Percentiles rank a stretch among this genome's conserved stretches.
These are phyloP conservation scores for Castanea sativa DNA, from an alignment of 306 rosid genomes.

Conservation along the genomic window DNA sequence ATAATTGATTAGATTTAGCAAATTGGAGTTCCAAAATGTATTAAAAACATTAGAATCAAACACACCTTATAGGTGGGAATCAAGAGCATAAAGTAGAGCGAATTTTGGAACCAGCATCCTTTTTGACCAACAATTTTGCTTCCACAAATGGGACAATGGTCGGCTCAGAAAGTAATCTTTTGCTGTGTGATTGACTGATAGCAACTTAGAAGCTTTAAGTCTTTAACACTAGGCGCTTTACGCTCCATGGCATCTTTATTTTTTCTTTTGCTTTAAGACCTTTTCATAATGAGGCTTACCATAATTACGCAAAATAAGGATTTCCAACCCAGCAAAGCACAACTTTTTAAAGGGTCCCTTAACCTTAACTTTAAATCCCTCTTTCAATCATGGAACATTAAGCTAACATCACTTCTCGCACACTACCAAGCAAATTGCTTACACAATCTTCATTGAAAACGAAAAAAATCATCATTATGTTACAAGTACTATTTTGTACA, in stretches of 20 bases:
- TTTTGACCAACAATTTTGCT: constrained; percentile 30
- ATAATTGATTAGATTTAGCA: neutral
- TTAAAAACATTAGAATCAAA: neutral
- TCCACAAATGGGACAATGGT: constrained; percentile 30
- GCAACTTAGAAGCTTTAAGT: constrained; percentile 1
- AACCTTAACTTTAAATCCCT: constrained; percentile 20
- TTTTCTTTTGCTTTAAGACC: constrained; percentile 33
- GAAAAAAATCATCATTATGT: neutral
- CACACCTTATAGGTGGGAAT: neutral
- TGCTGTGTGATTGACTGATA: constrained; percentile 27
- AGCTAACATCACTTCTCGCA: constrained; percentile 6
- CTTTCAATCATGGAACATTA: constrained; percentile 6
- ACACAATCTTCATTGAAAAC: constrained; percentile 11
- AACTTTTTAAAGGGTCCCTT: constrained; percentile 25
- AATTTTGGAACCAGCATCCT: constrained; percentile 19
- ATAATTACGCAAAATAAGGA: constrained; percentile 29
- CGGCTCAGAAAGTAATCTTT: constrained; percentile 21
- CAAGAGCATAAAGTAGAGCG: neutral
- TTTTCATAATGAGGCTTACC: constrained; percentile 29
- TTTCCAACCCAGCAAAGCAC: constrained; percentile 24
- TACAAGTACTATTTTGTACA: neutral
- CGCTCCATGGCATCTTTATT: constrained; percentile 9
- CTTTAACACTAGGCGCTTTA: constrained; percentile 14
- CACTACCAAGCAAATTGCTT: constrained; percentile 8
- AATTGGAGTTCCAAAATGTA: neutral